Conservation (phyloP, 768 basidiomycete genomes). For the Suillus alpinus region DNA sequence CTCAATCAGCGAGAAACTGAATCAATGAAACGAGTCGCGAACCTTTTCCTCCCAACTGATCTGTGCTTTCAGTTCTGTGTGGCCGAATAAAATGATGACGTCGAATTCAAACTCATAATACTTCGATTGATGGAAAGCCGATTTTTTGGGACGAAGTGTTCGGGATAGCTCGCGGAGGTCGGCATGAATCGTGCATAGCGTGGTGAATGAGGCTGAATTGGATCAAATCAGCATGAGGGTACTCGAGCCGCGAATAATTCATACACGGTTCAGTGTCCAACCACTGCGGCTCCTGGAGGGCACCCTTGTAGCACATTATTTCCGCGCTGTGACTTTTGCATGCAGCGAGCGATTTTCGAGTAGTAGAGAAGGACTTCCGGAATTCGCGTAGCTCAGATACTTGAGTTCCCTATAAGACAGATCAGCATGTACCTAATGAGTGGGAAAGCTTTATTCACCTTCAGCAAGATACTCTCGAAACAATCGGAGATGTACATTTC, state of each 20-base stretch:
- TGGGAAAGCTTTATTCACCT: constrained; percentile 17
- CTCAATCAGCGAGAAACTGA: neutral
- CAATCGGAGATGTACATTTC: constrained; percentile 25
- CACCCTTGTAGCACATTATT: constrained; percentile 10
- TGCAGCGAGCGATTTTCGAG: neutral
- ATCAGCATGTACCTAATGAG: neutral
- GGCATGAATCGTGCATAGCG: constrained; percentile 2
- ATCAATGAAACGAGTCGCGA: neutral
- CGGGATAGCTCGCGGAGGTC: constrained; percentile 4
- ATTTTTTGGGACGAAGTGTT: neutral
- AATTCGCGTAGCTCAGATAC: constrained; percentile 12
- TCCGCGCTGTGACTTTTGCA: neutral
- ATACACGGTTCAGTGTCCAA: constrained; percentile 7
- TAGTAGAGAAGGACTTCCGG: neutral
- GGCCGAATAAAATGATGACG: constrained; percentile 35
- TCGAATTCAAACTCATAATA: constrained; percentile 27
- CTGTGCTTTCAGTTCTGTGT: constrained; percentile 40
- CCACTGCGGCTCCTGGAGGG: constrained; percentile 4
- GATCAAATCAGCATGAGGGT: neutral
- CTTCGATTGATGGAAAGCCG: neutral
- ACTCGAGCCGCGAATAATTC: neutral
- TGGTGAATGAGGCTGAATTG: constrained; percentile 8
- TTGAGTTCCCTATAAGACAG: constrained; percentile 21
- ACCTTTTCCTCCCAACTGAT: constrained; percentile 39
- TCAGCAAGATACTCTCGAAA: constrained; percentile 38